Conservation (phyloP, 352 stramenopile species). For the Phytophthora vignae region DNA sequence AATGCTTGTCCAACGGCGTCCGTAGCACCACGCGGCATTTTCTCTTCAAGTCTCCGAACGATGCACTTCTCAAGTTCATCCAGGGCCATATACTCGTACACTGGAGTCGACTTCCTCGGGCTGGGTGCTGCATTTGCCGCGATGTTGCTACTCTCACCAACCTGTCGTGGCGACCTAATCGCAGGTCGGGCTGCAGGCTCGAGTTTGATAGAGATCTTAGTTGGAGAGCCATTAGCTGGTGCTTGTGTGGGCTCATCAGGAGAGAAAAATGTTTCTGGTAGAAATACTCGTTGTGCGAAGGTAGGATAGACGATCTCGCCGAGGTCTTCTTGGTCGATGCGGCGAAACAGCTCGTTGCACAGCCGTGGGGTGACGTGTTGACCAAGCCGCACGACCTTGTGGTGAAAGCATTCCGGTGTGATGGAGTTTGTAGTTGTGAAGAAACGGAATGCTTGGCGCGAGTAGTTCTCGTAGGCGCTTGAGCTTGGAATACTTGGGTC, state of each 20-base stretch:
- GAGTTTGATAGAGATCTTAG: background rate
- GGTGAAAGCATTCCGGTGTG: conserved; percentile 68
- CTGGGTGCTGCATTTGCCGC: background rate
- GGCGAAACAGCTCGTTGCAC: conserved; percentile 63
- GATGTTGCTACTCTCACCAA: conserved; percentile 7
- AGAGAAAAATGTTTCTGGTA: conserved; percentile 48
- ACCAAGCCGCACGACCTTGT: conserved; percentile 68
- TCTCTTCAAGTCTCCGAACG: conserved; percentile 67
- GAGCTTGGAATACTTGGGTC: conserved; percentile 46
- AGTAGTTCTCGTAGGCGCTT: conserved; percentile 66
- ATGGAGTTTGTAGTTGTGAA: conserved; percentile 85
- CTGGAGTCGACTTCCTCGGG: conserved; percentile 30
- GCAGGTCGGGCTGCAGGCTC: conserved; percentile 3
- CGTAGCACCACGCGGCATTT: conserved; percentile 52
- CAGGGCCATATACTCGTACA: conserved; percentile 64
- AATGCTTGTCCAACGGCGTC: conserved; percentile 71
- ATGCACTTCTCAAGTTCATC: conserved; percentile 66
- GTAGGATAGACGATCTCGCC: conserved; percentile 72
- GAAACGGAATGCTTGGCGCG: conserved; percentile 72
- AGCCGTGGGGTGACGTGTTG: conserved; percentile 53
- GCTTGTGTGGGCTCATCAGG: conserved; percentile 16
- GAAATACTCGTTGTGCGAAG: conserved; percentile 68
- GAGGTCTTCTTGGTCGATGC: conserved; percentile 71
- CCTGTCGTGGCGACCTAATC: conserved; percentile 5
- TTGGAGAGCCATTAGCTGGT: background rate